These are phyloP conservation scores for Candida koratica DNA, from an alignment of 805 yeast genomes.

Conservation along the genomic window DNA sequence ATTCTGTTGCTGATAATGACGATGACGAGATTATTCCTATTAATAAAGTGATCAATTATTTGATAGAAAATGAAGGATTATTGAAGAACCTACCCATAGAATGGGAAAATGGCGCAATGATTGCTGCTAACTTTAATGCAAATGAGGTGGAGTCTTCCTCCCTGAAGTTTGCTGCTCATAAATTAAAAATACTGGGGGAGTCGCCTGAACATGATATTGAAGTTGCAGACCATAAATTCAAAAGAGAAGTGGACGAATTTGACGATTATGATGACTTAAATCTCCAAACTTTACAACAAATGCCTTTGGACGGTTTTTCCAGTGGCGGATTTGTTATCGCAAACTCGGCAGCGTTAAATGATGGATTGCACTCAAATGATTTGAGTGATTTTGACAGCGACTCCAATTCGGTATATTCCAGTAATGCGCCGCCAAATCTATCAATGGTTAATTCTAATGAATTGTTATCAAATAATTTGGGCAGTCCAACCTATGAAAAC, in stretches of 20 bases:
- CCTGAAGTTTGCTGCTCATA: conserved; percentile 34
- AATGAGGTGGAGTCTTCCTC: conserved; percentile 25
- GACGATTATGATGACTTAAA: conserved; percentile 10
- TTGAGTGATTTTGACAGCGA: conserved; percentile 24
- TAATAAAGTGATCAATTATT: conserved; percentile 43
- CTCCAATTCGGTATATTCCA: conserved; percentile 20
- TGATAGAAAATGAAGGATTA: conserved; percentile 39
- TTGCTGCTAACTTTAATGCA: conserved; percentile 35
- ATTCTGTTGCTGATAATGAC: conserved; percentile 3
- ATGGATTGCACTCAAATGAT: conserved; percentile 14
- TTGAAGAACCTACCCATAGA: conserved; percentile 38
- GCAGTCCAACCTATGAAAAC: not conserved
- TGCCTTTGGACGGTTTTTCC: conserved; percentile 18
- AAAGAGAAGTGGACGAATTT: conserved; percentile 5
- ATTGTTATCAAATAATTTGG: not conserved
- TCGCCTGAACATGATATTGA: conserved; percentile 2
- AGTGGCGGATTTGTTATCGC: conserved; percentile 18
- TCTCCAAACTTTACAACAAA: conserved; percentile 14
- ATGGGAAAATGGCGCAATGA: conserved; percentile 43
- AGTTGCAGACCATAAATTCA: not conserved
- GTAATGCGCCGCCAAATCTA: conserved; percentile 4
- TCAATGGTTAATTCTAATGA: conserved; percentile 4
- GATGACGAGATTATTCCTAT: conserved; percentile 33
- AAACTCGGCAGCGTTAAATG: conserved; percentile 16
- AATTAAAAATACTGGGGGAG: conserved; percentile 5